Evolutionary conservation across 345 rosid genomes (phyloP).

Genomic region (Hypericum androsaemum): DNA sequence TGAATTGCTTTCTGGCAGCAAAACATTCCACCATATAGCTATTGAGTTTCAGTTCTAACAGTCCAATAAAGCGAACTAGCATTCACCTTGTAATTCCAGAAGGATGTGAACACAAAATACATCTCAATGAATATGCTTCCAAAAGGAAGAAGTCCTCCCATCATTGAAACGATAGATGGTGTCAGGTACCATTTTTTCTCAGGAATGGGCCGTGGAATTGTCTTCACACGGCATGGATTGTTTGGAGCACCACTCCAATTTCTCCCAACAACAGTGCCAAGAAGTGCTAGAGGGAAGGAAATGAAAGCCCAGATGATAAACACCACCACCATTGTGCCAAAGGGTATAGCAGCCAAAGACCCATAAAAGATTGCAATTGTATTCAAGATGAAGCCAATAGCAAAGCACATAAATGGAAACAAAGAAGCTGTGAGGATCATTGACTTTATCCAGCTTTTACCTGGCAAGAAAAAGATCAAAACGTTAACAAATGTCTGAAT

Average conservation of each 20-base stretch:
- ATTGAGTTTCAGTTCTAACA: background rate
- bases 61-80: background rate
- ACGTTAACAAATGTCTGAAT: slow-evolving; percentile 4
- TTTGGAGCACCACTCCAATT: slow-evolving; percentile 95
- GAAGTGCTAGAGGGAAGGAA: slow-evolving; percentile 88
- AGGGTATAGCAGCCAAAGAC: slow-evolving; percentile 90
- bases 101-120: slow-evolving; percentile 95
- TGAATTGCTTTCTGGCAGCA: background rate
- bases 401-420: slow-evolving; percentile 87
- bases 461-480: slow-evolving; percentile 27
- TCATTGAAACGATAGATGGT: slow-evolving; percentile 78
- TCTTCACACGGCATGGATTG: slow-evolving; percentile 93
- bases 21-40: background rate
- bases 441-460: slow-evolving; percentile 89
- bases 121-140: slow-evolving; percentile 96
- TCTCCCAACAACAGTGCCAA: slow-evolving; percentile 89
- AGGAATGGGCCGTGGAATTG: slow-evolving; percentile 92
- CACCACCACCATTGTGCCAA: slow-evolving; percentile 91
- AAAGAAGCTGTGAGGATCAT: slow-evolving; percentile 93
- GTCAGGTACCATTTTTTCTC: slow-evolving; percentile 96
- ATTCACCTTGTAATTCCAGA: slow-evolving; percentile 95
- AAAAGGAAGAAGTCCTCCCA: slow-evolving; percentile 90
- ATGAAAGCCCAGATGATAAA: slow-evolving; percentile 90
- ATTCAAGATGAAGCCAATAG: slow-evolving; percentile 76
- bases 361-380: slow-evolving; percentile 89